Evolutionary conservation across 306 rosid species (phyloP).

Genomic region (Medicago truncatula): DNA sequence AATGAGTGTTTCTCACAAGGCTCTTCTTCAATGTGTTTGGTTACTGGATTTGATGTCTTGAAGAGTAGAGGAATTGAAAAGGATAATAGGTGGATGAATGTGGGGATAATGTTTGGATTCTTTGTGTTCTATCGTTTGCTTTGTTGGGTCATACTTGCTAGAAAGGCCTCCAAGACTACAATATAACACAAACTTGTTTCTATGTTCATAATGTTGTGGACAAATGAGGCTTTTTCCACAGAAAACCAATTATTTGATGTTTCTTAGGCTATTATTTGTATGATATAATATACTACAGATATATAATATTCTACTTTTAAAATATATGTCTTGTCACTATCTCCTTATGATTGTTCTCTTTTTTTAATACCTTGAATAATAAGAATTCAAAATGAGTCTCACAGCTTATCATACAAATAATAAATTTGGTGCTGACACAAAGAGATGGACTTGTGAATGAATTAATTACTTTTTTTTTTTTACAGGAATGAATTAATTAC

Average conservation of each 20-base stretch:
- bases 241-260: neutral
- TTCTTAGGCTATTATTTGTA: neutral
- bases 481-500: too few relatives aligned
- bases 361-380: neutral
- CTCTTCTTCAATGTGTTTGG: conserved; percentile 36
- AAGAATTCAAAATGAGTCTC: too few relatives aligned
- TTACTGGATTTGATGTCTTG: conserved; percentile 75
- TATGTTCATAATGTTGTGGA: neutral
- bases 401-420: too few relatives aligned
- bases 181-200: conserved; percentile 33
- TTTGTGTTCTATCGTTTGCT: conserved; percentile 78
- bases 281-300: neutral
- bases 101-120: conserved; percentile 77
- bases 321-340: neutral
- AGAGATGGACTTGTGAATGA: too few relatives aligned
- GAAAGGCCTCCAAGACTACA: conserved; percentile 71
- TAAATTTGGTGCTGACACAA: too few relatives aligned
- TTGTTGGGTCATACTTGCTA: conserved; percentile 75
- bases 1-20: conserved; percentile 48
- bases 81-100: conserved; percentile 77
- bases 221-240: neutral
- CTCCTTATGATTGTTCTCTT: conserved; percentile 6
- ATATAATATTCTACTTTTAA: neutral
- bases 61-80: conserved; percentile 78
- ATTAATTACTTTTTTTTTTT: too few relatives aligned